Conservation (phyloP, 495 filamentous ascomycete species). For the Penicillium verhagenii region DNA sequence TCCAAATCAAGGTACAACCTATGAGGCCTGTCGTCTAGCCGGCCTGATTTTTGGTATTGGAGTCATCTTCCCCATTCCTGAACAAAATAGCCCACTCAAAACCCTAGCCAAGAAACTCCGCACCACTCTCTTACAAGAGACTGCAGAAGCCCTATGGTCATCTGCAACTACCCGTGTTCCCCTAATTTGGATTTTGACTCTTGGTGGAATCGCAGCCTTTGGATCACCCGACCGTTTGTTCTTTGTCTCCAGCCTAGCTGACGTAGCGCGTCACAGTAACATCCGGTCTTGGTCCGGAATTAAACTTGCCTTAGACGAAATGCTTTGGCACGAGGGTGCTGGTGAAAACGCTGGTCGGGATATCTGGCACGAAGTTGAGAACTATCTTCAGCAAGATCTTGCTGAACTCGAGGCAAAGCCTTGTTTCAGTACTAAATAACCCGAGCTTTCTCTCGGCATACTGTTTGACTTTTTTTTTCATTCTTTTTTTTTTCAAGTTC, state of each 20-base stretch:
- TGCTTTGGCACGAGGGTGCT: constrained; percentile 39
- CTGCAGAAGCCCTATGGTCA: constrained; percentile 22
- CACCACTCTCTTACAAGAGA: constrained; percentile 14
- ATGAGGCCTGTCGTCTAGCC: constrained; percentile 40
- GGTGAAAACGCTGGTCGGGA: constrained; percentile 30
- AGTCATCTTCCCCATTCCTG: constrained; percentile 42
- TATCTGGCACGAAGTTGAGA: constrained; percentile 28
- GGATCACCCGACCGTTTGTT: constrained; percentile 26
- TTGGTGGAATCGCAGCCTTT: constrained; percentile 39
- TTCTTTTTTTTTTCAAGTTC: neutral
- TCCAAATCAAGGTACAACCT: constrained; percentile 24
- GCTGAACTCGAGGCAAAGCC: neutral
- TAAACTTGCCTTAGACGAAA: constrained; percentile 19
- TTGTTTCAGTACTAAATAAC: neutral
- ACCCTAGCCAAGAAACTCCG: constrained; percentile 27
- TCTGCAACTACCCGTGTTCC: constrained; percentile 18
- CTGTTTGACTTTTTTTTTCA: neutral
- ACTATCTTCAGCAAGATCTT: neutral
- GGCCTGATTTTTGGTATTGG: constrained; percentile 35
- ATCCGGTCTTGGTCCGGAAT: constrained; percentile 28
- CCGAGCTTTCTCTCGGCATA: neutral
- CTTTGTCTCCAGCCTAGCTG: constrained; percentile 27
- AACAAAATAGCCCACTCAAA: constrained; percentile 32
- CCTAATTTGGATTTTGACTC: constrained; percentile 35
- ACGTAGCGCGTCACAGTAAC: constrained; percentile 15